Evolutionary conservation across 2,329 filamentous ascomycete species (phyloP).

Genomic region (Grosmannia huntii): DNA sequence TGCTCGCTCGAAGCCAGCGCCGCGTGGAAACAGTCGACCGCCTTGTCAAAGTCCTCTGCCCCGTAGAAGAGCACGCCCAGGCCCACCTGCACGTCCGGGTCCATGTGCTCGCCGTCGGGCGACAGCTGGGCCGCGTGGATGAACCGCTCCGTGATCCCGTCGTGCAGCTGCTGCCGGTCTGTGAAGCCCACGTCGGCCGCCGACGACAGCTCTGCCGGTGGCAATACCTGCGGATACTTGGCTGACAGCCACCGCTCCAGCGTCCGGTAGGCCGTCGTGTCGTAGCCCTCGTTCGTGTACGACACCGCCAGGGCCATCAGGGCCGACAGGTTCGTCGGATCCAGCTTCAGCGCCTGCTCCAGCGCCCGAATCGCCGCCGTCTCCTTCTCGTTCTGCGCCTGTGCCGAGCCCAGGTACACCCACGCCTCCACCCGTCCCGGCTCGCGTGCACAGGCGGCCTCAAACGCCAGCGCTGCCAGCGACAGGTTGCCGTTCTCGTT

Average conservation of each 20-base stretch:
- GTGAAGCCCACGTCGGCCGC: conserved; percentile 86
- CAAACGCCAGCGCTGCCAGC: conserved; percentile 84
- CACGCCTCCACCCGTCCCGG: conserved; percentile 82
- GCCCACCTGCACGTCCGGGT: conserved; percentile 95
- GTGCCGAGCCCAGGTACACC: conserved; percentile 81
- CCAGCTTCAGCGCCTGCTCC: conserved; percentile 79
- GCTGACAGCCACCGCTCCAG: conserved; percentile 93
- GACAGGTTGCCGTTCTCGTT: conserved; percentile 88
- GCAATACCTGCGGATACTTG: conserved; percentile 77
- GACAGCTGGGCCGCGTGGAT: conserved; percentile 86
- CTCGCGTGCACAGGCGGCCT: conserved; percentile 86
- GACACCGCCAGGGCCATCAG: conserved; percentile 93
- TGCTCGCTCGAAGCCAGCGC: conserved; percentile 77
- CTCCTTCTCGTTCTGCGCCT: conserved; percentile 98
- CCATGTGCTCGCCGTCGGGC: conserved; percentile 88
- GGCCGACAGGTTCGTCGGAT: conserved; percentile 74
- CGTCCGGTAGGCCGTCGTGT: conserved; percentile 90
- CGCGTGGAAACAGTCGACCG: conserved; percentile 93
- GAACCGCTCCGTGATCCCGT: conserved; percentile 81
- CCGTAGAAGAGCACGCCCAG: conserved; percentile 96
- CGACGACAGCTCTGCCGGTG: conserved; percentile 58
- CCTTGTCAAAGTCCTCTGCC: conserved; percentile 95
- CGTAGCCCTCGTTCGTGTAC: conserved; percentile 98
- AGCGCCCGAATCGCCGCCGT: conserved; percentile 87
- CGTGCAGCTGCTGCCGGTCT: conserved; percentile 77